Percentiles rank a stretch among this genome's conserved stretches.
phyloP scores from a whole-genome alignment of 768 basidiomycete genomes.

The Tulasnella sp. region DNA sequence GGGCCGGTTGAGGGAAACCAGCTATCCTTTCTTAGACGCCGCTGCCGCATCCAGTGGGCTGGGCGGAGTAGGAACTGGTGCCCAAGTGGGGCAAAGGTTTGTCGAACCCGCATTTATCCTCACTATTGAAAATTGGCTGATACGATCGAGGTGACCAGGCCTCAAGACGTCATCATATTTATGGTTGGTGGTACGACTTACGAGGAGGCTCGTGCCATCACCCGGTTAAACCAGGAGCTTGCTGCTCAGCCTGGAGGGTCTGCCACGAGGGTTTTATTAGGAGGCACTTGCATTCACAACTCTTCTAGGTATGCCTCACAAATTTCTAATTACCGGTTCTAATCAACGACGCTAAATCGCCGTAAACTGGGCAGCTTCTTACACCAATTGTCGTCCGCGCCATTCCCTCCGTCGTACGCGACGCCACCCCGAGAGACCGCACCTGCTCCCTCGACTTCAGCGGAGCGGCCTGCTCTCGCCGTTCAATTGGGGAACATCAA shows the following conservation, averaged over 20 bases:
- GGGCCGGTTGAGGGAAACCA: conserved; percentile 75
- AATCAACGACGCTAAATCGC: neutral
- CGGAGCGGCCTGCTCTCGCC: conserved; percentile 54
- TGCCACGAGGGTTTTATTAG: conserved; percentile 71
- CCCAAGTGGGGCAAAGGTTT: neutral
- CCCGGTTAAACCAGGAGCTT: conserved; percentile 74
- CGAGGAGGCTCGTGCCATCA: conserved; percentile 80
- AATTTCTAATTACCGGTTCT: neutral
- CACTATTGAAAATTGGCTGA: neutral
- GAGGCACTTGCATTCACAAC: conserved; percentile 92
- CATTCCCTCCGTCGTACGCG: conserved; percentile 41
- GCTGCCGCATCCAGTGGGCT: neutral
- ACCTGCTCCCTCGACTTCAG: conserved; percentile 21
- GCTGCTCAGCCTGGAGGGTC: conserved; percentile 29
- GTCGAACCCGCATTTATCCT: neutral
- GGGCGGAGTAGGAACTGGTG: conserved; percentile 2
- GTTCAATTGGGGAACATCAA: conserved; percentile 88
- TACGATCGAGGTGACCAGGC: conserved; percentile 34
- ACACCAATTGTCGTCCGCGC: conserved; percentile 26
- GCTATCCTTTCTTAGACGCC: conserved; percentile 70
- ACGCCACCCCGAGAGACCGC: conserved; percentile 55
- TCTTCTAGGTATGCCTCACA: conserved; percentile 58
- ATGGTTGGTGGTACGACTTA: conserved; percentile 96
- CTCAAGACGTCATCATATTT: conserved; percentile 94
- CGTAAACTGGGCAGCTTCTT: conserved; percentile 4